Percentiles rank a stretch among this genome's conserved stretches.
These are phyloP conservation scores for Vigna unguiculata DNA, from an alignment of 306 rosid genomes.

Conservation along the genomic window DNA sequence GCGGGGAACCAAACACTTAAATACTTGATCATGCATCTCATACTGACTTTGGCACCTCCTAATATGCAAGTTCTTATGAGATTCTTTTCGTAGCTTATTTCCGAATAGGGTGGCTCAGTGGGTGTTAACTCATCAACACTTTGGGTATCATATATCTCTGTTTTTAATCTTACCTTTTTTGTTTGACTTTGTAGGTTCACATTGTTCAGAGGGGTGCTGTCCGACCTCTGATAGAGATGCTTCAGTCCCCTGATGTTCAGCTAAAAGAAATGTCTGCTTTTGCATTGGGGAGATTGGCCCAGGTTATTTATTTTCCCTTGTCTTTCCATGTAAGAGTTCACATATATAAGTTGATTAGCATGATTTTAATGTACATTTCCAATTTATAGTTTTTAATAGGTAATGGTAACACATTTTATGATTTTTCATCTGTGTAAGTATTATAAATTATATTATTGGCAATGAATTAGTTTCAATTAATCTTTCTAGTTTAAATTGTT, in stretches of 20 bases:
- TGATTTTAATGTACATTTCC: background rate
- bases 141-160: background rate
- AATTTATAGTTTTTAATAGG: constrained; percentile 28
- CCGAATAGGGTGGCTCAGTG: background rate
- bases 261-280: constrained; percentile 92
- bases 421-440: background rate
- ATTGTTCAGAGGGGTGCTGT: constrained; percentile 97
- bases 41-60: too few relatives aligned
- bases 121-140: constrained; percentile 25
- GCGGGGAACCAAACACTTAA: too few relatives aligned
- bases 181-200: constrained; percentile 66
- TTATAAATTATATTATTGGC: background rate
- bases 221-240: constrained; percentile 90
- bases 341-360: background rate
- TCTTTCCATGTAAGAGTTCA: background rate
- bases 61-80: background rate
- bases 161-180: constrained; percentile 20
- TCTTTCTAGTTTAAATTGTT: background rate
- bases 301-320: constrained; percentile 58
- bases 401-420: constrained; percentile 11
- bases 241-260: constrained; percentile 84
- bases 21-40: too few relatives aligned
- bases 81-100: background rate
- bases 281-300: constrained; percentile 95
- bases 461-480: too few relatives aligned